Conservation (phyloP, 345 rosid genomes). For the Nasturtium officinale region DNA sequence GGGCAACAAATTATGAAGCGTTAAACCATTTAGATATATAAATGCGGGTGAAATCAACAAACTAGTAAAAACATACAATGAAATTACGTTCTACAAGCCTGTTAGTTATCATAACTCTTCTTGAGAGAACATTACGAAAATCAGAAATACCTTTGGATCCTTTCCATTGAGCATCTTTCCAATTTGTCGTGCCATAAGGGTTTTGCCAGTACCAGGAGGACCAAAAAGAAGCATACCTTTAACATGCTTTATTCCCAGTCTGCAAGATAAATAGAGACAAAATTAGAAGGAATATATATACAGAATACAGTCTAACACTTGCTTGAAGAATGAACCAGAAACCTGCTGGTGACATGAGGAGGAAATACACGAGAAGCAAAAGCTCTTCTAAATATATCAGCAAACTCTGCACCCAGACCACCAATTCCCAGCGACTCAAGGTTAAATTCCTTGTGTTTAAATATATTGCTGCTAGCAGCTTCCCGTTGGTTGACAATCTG, state of each 20-base stretch:
- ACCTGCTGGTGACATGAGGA: slow-evolving; percentile 92
- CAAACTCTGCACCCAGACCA: slow-evolving; percentile 97
- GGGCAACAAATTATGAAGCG: slow-evolving; percentile 1
- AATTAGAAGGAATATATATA: slow-evolving; percentile 29
- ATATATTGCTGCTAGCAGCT: slow-evolving; percentile 94
- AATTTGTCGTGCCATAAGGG: slow-evolving; percentile 99
- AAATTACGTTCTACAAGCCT: slow-evolving; percentile 16
- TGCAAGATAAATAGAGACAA: slow-evolving; percentile 48
- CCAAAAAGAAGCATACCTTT: slow-evolving; percentile 97
- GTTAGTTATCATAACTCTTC: slow-evolving; percentile 9
- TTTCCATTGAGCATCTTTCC: slow-evolving; percentile 98
- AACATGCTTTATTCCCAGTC: slow-evolving; percentile 97
- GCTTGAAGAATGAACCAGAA: slow-evolving; percentile 35
- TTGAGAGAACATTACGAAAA: not conserved
- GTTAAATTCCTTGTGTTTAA: slow-evolving; percentile 94
- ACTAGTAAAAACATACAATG: not conserved
- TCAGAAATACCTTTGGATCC: slow-evolving; percentile 85
- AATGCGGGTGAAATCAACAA: not conserved
- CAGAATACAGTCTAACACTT: slow-evolving; percentile 13
- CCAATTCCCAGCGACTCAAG: slow-evolving; percentile 95
- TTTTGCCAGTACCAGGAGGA: slow-evolving; percentile 99
- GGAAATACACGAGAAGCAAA: slow-evolving; percentile 99
- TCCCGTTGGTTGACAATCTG: slow-evolving; percentile 97
- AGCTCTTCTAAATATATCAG: slow-evolving; percentile 98
- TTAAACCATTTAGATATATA: slow-evolving; percentile 6